Evolutionary conservation across 169 alveolate species (phyloP), one percentile per base, ranked within the genome.

Genomic region (Eimeria mitis): DNA sequence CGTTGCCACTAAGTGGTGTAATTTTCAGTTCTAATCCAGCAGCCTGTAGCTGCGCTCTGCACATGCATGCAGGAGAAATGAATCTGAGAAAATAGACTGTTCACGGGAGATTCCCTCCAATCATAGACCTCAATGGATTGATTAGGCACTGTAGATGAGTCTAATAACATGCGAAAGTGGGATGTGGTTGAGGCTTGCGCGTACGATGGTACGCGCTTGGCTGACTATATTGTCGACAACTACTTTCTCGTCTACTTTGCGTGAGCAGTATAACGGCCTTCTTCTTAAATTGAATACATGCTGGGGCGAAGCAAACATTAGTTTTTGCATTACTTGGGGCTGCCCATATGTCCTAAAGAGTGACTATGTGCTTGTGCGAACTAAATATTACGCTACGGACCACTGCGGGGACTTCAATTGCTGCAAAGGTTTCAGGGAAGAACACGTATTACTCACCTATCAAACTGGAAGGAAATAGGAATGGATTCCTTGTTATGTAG

Each of bases 401-500:
- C 28, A n/a, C 49, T 16, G 21, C 25, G 4, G 78, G 25, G 25
- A 14, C 40, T 34, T 3, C 78, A 7, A 5, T 34, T 0, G 25
- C 11, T 34, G 34, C 47, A 70, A 76, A 76, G 56, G 65, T 9
- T 49, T 44, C 44, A 3, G 31, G 42, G 2, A 40, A 42, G 16
- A 19, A 11, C n/a, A 31, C 44, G 7, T 34, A 5, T 16, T 44
- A 42, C 94, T 40, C 59, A 94, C 95, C 97, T 97, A 54, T 97
- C 98, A 97, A 99, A 98, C 49, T 96, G 95, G 90, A 98, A 99
- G 71, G 98, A 94, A 91, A 98, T 97, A 21, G 99, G 99, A 78
- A 98, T 95, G 95, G 97, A 98, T 94, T 99, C 99, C 94, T 97
- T 96, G 95, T 99, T 99, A 75, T 97, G 97, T 44, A 99, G 90